Conservation (phyloP, 495 filamentous ascomycete species). For the Annulohypoxylon stygium region DNA sequence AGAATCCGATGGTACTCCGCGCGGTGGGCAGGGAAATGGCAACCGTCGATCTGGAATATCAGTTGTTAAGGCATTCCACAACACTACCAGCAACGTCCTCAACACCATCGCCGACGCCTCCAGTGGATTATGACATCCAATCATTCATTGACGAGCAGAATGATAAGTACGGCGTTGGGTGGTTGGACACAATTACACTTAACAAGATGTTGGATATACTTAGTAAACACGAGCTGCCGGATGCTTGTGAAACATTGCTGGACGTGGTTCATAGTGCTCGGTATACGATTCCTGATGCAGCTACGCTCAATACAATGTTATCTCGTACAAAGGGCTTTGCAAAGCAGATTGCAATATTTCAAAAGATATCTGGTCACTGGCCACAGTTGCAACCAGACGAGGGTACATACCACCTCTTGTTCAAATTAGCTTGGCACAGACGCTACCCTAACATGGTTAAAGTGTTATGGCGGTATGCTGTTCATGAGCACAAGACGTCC, state of each 20-base stretch:
- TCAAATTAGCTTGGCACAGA: constrained; percentile 47
- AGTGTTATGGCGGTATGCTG: constrained; percentile 57
- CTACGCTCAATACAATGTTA: constrained; percentile 56
- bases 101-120: constrained; percentile 9
- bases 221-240: constrained; percentile 44
- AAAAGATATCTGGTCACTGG: constrained; percentile 24
- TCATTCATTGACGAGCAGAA: constrained; percentile 50
- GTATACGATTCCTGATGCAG: constrained; percentile 29
- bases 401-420: constrained; percentile 50
- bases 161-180: constrained; percentile 53
- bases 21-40: constrained; percentile 53
- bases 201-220: constrained; percentile 53
- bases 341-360: constrained; percentile 39
- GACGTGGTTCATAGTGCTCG: constrained; percentile 38
- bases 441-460: constrained; percentile 53
- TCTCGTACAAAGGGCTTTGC: constrained; percentile 49
- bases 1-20: constrained; percentile 32
- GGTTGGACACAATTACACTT: constrained; percentile 52
- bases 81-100: background rate
- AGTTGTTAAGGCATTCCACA: constrained; percentile 21
- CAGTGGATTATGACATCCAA: constrained; percentile 32
- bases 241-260: constrained; percentile 45
- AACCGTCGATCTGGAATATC: constrained; percentile 50
- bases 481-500: constrained; percentile 28
- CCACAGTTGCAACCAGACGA: constrained; percentile 31